These are phyloP conservation scores for Linum trigynum DNA, from an alignment of 345 rosid genomes.

Conservation along the genomic window DNA sequence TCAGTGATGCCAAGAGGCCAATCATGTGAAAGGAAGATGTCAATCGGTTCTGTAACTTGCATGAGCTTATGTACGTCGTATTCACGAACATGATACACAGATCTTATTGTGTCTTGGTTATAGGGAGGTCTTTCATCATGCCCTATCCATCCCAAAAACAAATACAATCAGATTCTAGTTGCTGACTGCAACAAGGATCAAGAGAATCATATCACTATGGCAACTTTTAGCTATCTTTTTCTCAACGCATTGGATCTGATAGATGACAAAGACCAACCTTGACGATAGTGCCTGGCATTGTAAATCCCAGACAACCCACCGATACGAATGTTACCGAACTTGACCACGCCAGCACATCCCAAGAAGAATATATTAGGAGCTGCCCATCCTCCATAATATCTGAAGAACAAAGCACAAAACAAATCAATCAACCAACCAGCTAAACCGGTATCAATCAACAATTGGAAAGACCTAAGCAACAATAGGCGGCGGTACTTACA, in stretches of 20 bases:
- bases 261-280: constrained; percentile 34
- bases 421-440: constrained; percentile 1
- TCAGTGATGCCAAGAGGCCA: constrained; percentile 95
- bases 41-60: constrained; percentile 71
- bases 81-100: constrained; percentile 83
- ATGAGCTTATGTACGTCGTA: constrained; percentile 81
- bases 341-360: constrained; percentile 77
- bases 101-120: constrained; percentile 49
- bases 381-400: constrained; percentile 96
- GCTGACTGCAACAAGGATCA: neutral
- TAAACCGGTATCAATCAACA: neutral
- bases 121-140: constrained; percentile 87
- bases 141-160: constrained; percentile 32
- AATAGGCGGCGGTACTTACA: constrained; percentile 30
- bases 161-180: neutral
- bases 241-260: neutral
- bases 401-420: constrained; percentile 17
- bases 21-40: constrained; percentile 89
- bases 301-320: constrained; percentile 93
- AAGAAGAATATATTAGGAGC: constrained; percentile 79
- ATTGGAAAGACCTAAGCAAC: neutral
- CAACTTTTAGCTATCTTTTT: neutral
- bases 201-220: neutral
- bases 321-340: constrained; percentile 73
- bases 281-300: constrained; percentile 43